These are phyloP conservation scores for Kodamaea alishanica DNA, from an alignment of 1,139 yeast genomes.

Conservation along the genomic window DNA sequence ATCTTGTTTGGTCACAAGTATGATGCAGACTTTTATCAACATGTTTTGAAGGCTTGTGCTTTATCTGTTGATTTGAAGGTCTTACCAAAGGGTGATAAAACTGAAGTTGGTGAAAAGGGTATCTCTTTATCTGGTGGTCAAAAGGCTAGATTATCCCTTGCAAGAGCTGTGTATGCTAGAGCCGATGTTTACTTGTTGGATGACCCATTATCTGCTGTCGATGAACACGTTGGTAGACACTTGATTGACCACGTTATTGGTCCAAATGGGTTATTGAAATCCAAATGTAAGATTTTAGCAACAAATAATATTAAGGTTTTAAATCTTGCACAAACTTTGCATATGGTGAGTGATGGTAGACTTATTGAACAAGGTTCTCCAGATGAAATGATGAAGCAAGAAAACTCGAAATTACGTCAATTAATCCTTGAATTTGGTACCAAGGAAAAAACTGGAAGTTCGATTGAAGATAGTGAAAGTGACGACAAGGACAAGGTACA, in stretches of 20 bases:
- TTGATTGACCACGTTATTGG: slow-evolving; percentile 77
- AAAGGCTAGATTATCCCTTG: slow-evolving; percentile 88
- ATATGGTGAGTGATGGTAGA: slow-evolving; percentile 72
- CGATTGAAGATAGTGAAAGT: slow-evolving; percentile 10
- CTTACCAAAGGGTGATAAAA: slow-evolving; percentile 82
- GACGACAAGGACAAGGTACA: slow-evolving; percentile 11
- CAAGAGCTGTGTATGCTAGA: slow-evolving; percentile 92
- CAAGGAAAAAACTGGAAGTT: slow-evolving; percentile 27
- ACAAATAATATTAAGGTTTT: slow-evolving; percentile 87
- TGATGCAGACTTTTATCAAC: slow-evolving; percentile 75
- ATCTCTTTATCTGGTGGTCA: slow-evolving; percentile 96
- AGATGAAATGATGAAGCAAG: slow-evolving; percentile 50
- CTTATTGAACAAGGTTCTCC: slow-evolving; percentile 77
- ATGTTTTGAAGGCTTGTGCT: slow-evolving; percentile 86
- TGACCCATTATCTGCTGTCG: slow-evolving; percentile 93
- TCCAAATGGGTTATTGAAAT: slow-evolving; percentile 68
- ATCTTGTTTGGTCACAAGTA: slow-evolving; percentile 83
- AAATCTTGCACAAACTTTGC: slow-evolving; percentile 68
- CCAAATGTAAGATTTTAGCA: slow-evolving; percentile 78
- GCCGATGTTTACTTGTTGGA: slow-evolving; percentile 89
- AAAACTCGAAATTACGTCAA: slow-evolving; percentile 54
- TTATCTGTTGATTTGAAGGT: slow-evolving; percentile 67
- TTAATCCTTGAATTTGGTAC: slow-evolving; percentile 76
- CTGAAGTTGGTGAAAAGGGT: slow-evolving; percentile 96
- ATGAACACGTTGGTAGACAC: slow-evolving; percentile 90